Base-by-base conservation (phyloP, 331 rosid genomes). In the Malus hybrid region DNA sequence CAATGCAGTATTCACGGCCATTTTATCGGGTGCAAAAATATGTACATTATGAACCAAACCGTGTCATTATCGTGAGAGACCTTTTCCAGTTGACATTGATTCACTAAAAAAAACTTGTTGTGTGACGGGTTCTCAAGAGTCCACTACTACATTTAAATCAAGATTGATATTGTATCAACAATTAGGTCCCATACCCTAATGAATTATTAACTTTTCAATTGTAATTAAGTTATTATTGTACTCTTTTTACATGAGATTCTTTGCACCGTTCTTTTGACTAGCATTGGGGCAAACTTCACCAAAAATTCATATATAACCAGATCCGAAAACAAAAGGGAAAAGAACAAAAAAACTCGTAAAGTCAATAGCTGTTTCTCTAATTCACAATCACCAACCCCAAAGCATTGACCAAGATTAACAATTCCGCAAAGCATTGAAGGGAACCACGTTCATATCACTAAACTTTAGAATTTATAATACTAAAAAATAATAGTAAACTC, bases 361-460 rank as follows among this genome's bases (percentile, higher is more conserved):
- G 78, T 78, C 80, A 72, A 72, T 70, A 31, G 65, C 65, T 56
- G 34, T 10, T 65, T 60, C n/a, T 79, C 42, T 24, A 33, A 73
- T 50, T 81, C 73, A 73, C 27, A 56, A 61, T 13, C 60, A 74
- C 59, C 18, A 50, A 52, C 71, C 46, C 63, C 46, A 74, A 57
- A 27, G 83, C 83, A 69, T 73, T 73, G 73, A 88, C 87, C 72
- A 65, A 75, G 80, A 24, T 70, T 34, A 72, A 65, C 44, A 70
- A 73, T 74, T 48, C 78, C 79, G 24, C 31, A 48, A 48, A 64
- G 36, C 70, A 60, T 54, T 42, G 48, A 11, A 68, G 44, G 44
- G 11, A 36, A 36, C 44, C 44, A 2, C 44, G 44, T 36, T 36
- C 44, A 36, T 36, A 36, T 36, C 44, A 36, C 44, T 36, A 36